Base-by-base conservation (phyloP, 164 flowering plant species). In the Hamamelis virginiana region DNA sequence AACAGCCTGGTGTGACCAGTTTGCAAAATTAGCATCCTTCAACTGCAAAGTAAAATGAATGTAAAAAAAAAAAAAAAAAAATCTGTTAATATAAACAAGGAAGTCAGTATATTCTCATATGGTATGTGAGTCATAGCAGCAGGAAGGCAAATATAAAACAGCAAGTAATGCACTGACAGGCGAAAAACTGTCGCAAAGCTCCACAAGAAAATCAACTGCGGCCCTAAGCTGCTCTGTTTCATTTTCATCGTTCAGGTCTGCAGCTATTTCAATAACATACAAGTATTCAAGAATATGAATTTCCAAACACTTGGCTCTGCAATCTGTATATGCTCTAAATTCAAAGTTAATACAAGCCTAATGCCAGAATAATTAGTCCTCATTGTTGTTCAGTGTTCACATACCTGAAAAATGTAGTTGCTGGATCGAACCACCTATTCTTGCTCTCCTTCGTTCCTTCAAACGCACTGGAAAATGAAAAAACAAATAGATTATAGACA, bases 1-100 rank as follows among this genome's bases (percentile, higher is more conserved):
- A 46, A 88, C 87, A 55, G 98, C 96, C 80, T 92, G 97, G 76
- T 94, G 98, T 28, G 88, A 85, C 91, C 86, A 87, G 65, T 84
- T 85, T 46, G 79, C 66, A 69, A 86, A 87, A 48, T 76, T 82
- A 72, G 75, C 65, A 16, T 81, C 77, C 67, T 74, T 79, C n/a
- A 61, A 81, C 95, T 90, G 81, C 67, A 78, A 66, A 64, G 51
- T 22, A 55, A 50, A 16, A 58, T n/a, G n/a, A n/a, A n/a, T n/a
- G n/a, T n/a, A 47, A 13, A 53, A 38, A 60, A 4, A 52, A 47
- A 38, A 59, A 16, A 67, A 62, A 59, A 2, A 46, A 16, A 46
- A 55, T 21, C 4, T 25, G 11, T 22, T 33, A 33, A 23, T 60
- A n/a, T 6, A 73, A 5, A 52, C 1, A 9, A 28, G 21, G 44